phyloP scores from a whole-genome alignment of 2,329 filamentous ascomycete species.

The Exophiala dermatitidis region DNA sequence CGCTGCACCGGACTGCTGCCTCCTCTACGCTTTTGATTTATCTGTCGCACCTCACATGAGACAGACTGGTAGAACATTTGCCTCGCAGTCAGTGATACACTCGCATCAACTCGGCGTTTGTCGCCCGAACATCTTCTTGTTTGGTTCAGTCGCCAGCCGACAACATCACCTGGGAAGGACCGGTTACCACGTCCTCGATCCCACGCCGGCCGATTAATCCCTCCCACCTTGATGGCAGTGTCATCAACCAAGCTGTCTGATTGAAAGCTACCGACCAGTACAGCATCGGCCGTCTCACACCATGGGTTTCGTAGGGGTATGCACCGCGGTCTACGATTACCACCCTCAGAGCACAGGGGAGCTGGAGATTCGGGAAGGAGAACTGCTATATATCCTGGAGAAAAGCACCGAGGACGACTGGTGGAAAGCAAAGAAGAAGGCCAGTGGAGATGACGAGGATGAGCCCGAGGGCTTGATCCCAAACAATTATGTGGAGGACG shows the following conservation, averaged over 20 bases:
- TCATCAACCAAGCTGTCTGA: slow-evolving; percentile 3
- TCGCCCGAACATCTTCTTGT: slow-evolving; percentile 6
- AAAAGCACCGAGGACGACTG: slow-evolving; percentile 74
- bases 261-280: neutral
- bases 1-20: too few species aligned
- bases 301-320: slow-evolving; percentile 91
- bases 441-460: slow-evolving; percentile 73
- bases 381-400: slow-evolving; percentile 80
- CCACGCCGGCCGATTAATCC: neutral
- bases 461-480: slow-evolving; percentile 86
- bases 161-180: neutral
- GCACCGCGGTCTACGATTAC: slow-evolving; percentile 89
- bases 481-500: slow-evolving; percentile 89
- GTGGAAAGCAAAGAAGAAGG: slow-evolving; percentile 96
- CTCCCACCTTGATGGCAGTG: slow-evolving; percentile 17
- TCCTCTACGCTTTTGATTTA: neutral
- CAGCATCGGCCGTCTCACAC: slow-evolving; percentile 18
- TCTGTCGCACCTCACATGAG: neutral
- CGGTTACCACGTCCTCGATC: neutral
- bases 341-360: slow-evolving; percentile 77
- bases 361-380: slow-evolving; percentile 75
- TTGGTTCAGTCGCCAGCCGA: slow-evolving; percentile 4
- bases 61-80: neutral
- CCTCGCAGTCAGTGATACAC: neutral
- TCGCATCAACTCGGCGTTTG: neutral